phyloP scores from a whole-genome alignment of 441 rosid genomes.

The Erysimum cheiri region DNA sequence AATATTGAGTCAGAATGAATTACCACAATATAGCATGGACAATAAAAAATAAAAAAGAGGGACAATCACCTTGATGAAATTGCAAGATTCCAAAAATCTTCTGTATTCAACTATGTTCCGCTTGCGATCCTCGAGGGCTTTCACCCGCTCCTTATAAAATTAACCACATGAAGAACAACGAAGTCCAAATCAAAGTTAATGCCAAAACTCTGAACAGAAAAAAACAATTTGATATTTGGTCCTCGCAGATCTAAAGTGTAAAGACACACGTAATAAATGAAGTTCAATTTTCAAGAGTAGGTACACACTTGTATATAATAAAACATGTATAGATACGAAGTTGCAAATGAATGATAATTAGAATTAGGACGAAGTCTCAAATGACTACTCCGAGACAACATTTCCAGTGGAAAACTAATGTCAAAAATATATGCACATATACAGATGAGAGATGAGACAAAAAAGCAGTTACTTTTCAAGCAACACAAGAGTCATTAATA shows the following conservation, averaged over 20 bases:
- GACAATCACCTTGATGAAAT: slow-evolving; percentile 67
- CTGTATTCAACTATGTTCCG: slow-evolving; percentile 60
- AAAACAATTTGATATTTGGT: slow-evolving; percentile 4
- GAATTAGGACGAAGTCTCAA: neutral
- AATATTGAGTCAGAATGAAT: slow-evolving; percentile 29
- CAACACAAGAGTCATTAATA: slow-evolving; percentile 18
- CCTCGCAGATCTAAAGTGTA: slow-evolving; percentile 22
- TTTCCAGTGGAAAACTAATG: slow-evolving; percentile 9
- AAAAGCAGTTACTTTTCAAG: slow-evolving; percentile 22
- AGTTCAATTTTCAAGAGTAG: slow-evolving; percentile 9
- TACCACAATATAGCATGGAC: slow-evolving; percentile 23
- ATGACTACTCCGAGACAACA: neutral
- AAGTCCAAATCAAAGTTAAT: slow-evolving; percentile 9
- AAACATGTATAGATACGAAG: neutral
- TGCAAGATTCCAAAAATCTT: slow-evolving; percentile 66
- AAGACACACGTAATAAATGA: slow-evolving; percentile 16
- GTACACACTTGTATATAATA: slow-evolving; percentile 6
- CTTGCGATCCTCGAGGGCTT: slow-evolving; percentile 66
- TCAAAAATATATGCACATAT: slow-evolving; percentile 12
- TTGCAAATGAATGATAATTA: slow-evolving; percentile 27
- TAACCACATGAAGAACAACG: slow-evolving; percentile 37
- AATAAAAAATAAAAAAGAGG: neutral
- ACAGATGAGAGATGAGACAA: slow-evolving; percentile 17
- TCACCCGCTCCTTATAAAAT: slow-evolving; percentile 60
- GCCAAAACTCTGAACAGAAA: slow-evolving; percentile 14